phyloP scores from a whole-genome alignment of 257 asterid genomes.

The Nicotiana undulata region DNA sequence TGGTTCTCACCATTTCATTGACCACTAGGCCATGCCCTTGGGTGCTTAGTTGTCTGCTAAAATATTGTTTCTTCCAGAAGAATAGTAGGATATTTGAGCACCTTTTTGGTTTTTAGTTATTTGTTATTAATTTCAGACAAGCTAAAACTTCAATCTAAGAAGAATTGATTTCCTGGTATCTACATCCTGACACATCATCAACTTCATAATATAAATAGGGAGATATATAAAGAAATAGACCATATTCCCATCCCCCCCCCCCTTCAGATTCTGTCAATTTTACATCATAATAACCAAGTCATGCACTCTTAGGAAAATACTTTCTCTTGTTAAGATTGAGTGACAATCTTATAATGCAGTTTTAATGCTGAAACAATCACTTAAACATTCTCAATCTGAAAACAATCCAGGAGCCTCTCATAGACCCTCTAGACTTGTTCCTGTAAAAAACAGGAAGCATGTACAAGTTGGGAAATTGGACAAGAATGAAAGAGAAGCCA shows the following conservation, averaged over 20 bases:
- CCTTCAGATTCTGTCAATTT: not conserved
- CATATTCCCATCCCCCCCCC: not conserved
- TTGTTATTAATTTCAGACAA: not conserved
- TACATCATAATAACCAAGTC: not conserved
- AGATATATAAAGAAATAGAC: not conserved
- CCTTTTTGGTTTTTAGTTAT: not conserved
- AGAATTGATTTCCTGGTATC: not conserved
- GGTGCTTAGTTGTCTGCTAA: no score
- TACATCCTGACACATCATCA: not conserved
- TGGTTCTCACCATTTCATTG: no score
- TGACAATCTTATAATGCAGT: not conserved
- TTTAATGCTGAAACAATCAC: not conserved
- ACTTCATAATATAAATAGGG: not conserved
- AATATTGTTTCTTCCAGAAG: not conserved
- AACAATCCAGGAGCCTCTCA: not conserved
- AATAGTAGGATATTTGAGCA: not conserved
- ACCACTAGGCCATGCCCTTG: no score
- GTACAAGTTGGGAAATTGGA: not conserved
- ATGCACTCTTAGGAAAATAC: no score
- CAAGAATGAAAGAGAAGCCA: not conserved
- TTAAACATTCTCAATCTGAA: not conserved
- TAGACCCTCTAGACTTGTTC: not conserved
- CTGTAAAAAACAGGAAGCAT: not conserved
- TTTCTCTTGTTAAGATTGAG: no score
- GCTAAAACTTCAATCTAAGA: not conserved